Base-by-base conservation (phyloP, 192 early-diverging fungal genomes). In the Umbelopsis sp. region DNA sequence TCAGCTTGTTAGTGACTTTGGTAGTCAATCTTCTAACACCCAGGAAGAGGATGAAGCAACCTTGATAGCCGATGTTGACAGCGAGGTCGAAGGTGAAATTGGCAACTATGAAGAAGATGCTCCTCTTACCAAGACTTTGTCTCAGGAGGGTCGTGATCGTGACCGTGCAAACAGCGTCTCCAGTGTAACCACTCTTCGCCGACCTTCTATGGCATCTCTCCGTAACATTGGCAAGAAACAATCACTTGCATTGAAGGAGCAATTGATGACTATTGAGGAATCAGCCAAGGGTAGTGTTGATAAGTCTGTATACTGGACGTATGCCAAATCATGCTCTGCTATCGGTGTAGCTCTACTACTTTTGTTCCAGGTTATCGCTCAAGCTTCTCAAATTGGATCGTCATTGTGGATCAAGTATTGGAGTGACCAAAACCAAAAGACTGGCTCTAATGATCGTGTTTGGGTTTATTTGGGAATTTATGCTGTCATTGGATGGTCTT, bases 251-350 rank as follows among this genome's bases (percentile, higher is more conserved):
- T 61, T 67, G 49, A 81, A 72, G 33, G 80, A 81, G 10, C 78
- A 75, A 45, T 75, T 98, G 18, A 95, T 93, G 68, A 80, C 86
- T 0, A 87, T 90, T 20, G 97, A 99, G 81, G 88, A 92, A 58
- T 90, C 86, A 68, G 91, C 89, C 23, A 87, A 92, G 69, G 97
- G 97, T 23, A 87, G 83, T 16, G 95, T 99, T 12, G 81, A 87
- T 49, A 89, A 87, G 82, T 72, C 75, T n/a, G 94, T 95, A 0
- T 99, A 99, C 72, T 70, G 73, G 22, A 83, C 90, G 1, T 99
- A 99, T 74, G 85, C 89, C 46, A 84, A 90, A 66, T 88, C 93
- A 0, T 97, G 94, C 49, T 89, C 90, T 0, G 46, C 82, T 51
- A 37, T 52, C n/a, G 82, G 77, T 44, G 87, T 94, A 2, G 53